phyloP scores from a whole-genome alignment of 208 protist species.

The Acanthamoeba castellanii region DNA sequence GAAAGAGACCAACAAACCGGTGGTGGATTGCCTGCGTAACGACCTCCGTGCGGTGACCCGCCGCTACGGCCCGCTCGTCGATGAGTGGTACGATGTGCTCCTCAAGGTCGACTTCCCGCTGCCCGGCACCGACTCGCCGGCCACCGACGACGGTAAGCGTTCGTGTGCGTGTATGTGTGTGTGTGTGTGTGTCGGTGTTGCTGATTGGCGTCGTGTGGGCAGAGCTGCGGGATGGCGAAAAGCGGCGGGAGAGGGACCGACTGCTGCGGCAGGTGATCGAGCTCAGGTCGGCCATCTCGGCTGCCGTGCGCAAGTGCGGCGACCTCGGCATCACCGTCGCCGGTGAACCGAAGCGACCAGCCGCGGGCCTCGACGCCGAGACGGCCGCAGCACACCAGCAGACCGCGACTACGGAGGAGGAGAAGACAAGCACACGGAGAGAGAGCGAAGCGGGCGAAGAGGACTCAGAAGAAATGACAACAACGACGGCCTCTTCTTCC shows the following conservation, averaged over 20 bases:
- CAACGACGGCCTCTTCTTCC: neutral
- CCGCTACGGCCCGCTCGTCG: neutral
- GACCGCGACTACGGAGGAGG: neutral
- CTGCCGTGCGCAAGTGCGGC: neutral
- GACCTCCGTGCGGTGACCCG: neutral
- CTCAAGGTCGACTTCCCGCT: constrained; percentile 1
- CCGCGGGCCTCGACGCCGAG: neutral
- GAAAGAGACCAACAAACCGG: neutral
- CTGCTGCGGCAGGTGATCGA: constrained; percentile 7
- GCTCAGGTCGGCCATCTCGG: neutral
- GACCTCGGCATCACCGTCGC: neutral
- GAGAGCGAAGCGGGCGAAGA: neutral
- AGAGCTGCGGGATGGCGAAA: neutral
- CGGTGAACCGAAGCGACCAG: neutral
- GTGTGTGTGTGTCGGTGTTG: neutral
- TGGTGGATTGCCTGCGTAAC: neutral
- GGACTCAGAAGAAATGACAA: neutral
- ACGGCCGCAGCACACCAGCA: neutral
- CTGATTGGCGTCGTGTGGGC: neutral
- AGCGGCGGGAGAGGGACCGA: neutral
- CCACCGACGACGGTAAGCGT: neutral
- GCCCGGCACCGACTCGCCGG: neutral
- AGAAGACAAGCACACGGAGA: neutral
- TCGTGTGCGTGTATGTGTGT: too few relatives aligned
- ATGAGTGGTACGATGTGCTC: constrained; percentile 17